These are phyloP conservation scores for Curvularia sp. DNA, from an alignment of 2,329 filamentous ascomycete genomes.

Conservation along the genomic window DNA sequence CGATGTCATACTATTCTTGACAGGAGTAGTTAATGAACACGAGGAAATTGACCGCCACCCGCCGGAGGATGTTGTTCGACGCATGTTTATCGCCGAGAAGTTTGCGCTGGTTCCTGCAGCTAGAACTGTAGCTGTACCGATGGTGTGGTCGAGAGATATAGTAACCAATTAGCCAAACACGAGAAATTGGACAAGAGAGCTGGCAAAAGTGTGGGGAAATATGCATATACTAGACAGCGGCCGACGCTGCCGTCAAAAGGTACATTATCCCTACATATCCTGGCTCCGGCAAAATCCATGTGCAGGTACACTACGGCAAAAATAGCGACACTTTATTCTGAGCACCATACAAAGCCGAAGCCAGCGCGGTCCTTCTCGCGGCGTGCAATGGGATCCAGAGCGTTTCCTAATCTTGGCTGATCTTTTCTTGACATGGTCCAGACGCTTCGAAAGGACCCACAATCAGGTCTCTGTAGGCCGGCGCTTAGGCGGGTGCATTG, in stretches of 20 bases:
- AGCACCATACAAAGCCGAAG: slow-evolving; percentile 20
- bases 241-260: slow-evolving; percentile 27
- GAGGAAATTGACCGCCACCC: slow-evolving; percentile 20
- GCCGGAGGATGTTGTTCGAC: slow-evolving; percentile 26
- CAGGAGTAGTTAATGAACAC: slow-evolving; percentile 25
- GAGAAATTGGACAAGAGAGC: slow-evolving; percentile 26
- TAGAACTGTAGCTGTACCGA: slow-evolving; percentile 29
- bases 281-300: slow-evolving; percentile 32
- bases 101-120: slow-evolving; percentile 11
- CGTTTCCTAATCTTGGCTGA: slow-evolving; percentile 1
- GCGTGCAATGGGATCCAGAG: background rate
- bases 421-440: slow-evolving; percentile 1
- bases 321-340: slow-evolving; percentile 27
- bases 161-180: slow-evolving; percentile 30
- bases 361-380: slow-evolving; percentile 1
- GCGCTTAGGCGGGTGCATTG: background rate
- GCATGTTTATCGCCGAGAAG: slow-evolving; percentile 20
- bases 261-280: slow-evolving; percentile 28
- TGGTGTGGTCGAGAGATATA: slow-evolving; percentile 23
- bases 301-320: slow-evolving; percentile 36
- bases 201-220: slow-evolving; percentile 31
- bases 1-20: slow-evolving; percentile 18
- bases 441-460: slow-evolving; percentile 5
- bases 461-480: background rate
- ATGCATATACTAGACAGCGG: slow-evolving; percentile 39